Base-by-base conservation (phyloP, 208 protist species). In the Wallacemonas collosoma region DNA sequence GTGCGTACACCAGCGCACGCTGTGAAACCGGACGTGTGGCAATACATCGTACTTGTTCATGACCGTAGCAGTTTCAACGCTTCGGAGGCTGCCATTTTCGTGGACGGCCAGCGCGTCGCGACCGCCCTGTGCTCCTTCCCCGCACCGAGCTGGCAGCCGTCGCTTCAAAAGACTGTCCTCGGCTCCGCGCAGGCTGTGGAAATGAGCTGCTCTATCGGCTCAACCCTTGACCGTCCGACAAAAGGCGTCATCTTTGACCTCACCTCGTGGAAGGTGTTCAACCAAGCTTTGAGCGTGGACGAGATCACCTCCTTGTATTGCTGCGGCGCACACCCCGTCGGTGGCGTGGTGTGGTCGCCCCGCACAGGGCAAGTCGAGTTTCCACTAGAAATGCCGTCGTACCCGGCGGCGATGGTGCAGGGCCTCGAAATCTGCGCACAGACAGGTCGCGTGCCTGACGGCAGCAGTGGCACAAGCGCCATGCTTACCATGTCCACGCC, bases 201-300 rank as follows among this genome's bases (percentile, higher is more conserved):
- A 17, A 51, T 89, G 6, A 48, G 51, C 26, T 77, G 84, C 66
- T 82, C 76, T 3, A 61, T 93, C 12, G 84, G 83, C 53, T 81
- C 76, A 1, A 71, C 80, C 2, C 45, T 36, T 1, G 77, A 79
- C 41, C 72, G 54, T 2, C 74, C 75, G 12, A 68, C 62, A 57
- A 69, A 50, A 35, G 54, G 72, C 55, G 65, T 74, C 1, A 58
- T 58, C 47, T 47, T 84, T 51, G 77, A 81, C 15, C 47, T 90
- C 17, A 72, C 86, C 55, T 77, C 79, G n/a, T 89, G 84, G 53
- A 75, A 76, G 6, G 72, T 91, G 7, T 91, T 85, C 74, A 82
- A 81, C 38, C 62, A 62, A 26, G 75, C 75, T 9, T 63, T 87
- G 2, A 71, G 69, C 2, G 35, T 65, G 2, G 75, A 73, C 43